Base-by-base conservation (phyloP, 441 rosid genomes). In the Mallotus japonicus region DNA sequence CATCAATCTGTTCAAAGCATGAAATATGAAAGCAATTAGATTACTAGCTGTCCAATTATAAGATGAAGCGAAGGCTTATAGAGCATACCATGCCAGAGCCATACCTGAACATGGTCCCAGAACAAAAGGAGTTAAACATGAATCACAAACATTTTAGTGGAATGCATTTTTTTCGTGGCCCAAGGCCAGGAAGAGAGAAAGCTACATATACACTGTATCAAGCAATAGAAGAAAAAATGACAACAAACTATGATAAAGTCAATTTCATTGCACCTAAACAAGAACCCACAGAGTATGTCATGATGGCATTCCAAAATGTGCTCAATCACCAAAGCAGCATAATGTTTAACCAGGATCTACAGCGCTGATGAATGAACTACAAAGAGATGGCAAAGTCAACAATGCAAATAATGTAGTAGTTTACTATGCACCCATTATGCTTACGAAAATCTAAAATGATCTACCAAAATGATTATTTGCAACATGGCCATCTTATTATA, bases 321-420 rank as follows among this genome's bases (percentile, higher is more conserved):
- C 51, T 46, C 28, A 20, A 57, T 22, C 19, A 44, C 65, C 40
- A 44, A 70, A 15, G 65, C 65, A 15, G 9, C 50, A 57, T 17
- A 22, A 59, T 50, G 22, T 24, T 59, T 24, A 59, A 70, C 42
- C 20, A 15, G 42, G 22, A 1, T 28, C 15, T 15, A 42, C n/a
- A 42, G 17, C 10, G 8, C 42, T 47, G 65, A 46, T 47, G 40
- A 59, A 59, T 58, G 65, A 15, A 56, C 42, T 17, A 24, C 47
- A 70, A 34, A 34, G 50, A 17, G 11, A 24, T 3, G 10, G 9
- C n/a, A 54, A 42, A 69, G 28, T 54, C 2, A 8, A 47, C 37
- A 67, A 54, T 53, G 60, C 13, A 51, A 28, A 67, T 37, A 68
- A 15, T 68, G 34, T 60, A 32, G 34, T 60, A 32, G 47, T 54